phyloP scores from a whole-genome alignment of 805 yeast genomes.

The Pichia ethanolica region DNA sequence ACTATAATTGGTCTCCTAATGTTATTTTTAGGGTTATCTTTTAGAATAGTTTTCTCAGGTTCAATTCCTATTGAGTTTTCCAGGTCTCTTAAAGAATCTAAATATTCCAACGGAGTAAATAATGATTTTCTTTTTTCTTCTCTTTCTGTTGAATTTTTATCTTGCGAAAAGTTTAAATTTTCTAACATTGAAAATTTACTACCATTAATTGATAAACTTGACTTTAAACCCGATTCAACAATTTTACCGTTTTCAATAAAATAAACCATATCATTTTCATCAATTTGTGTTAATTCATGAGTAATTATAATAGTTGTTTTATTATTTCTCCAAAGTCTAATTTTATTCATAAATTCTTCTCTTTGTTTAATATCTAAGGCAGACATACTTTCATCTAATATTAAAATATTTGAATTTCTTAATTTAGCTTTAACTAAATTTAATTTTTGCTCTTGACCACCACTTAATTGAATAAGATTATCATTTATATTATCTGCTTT shows the following conservation, averaged over 20 bases:
- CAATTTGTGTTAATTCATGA: constrained; percentile 62
- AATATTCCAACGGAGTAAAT: neutral
- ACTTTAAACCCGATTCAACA: constrained; percentile 35
- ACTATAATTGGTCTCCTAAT: constrained; percentile 6
- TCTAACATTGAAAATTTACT: constrained; percentile 10
- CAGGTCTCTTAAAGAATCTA: neutral
- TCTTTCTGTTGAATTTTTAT: neutral
- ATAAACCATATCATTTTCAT: constrained; percentile 44
- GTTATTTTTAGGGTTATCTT: neutral
- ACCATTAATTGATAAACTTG: constrained; percentile 21
- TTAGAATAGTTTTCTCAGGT: constrained; percentile 1
- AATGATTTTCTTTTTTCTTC: neutral
- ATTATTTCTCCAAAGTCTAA: constrained; percentile 54
- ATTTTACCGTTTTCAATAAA: constrained; percentile 55
- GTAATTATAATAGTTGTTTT: constrained; percentile 77
- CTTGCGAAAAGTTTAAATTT: constrained; percentile 1
- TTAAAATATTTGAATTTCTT: constrained; percentile 64
- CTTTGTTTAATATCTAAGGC: constrained; percentile 61
- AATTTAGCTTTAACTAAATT: constrained; percentile 78
- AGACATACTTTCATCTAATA: constrained; percentile 81
- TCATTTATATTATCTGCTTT: constrained; percentile 13
- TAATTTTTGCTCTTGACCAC: constrained; percentile 85
- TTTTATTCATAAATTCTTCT: constrained; percentile 36
- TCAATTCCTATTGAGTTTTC: neutral
- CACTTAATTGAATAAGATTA: constrained; percentile 48